These are phyloP conservation scores for Gorgonomyces haynaldii DNA, from an alignment of 192 early-diverging fungal genomes.

Conservation along the genomic window DNA sequence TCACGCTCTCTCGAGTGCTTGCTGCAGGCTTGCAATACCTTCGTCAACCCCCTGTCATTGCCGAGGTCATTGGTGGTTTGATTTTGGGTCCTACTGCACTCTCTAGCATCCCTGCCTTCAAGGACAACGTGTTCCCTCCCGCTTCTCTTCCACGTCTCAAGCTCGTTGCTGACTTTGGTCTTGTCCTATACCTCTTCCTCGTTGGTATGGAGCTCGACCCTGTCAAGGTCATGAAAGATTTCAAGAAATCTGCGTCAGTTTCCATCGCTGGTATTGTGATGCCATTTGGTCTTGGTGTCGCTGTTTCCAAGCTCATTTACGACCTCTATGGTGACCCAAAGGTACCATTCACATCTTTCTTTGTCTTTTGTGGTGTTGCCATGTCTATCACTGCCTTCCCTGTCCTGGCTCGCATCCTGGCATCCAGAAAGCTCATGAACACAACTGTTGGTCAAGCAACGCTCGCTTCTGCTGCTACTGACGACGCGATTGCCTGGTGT, in stretches of 20 bases:
- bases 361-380: constrained; percentile 81
- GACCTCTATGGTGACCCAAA: constrained; percentile 13
- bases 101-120: constrained; percentile 59
- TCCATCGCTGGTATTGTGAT: constrained; percentile 68
- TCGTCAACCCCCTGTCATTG: constrained; percentile 77
- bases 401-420: constrained; percentile 86
- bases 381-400: constrained; percentile 94
- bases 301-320: constrained; percentile 42
- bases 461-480: constrained; percentile 72
- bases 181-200: constrained; percentile 81
- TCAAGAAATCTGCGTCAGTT: constrained; percentile 34
- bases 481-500: constrained; percentile 83
- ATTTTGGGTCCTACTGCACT: constrained; percentile 79
- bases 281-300: constrained; percentile 69
- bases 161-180: constrained; percentile 74
- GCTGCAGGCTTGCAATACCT: constrained; percentile 47
- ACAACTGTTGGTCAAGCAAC: constrained; percentile 74
- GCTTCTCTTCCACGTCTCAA: constrained; percentile 58
- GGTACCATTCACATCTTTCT: constrained; percentile 50
- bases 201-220: constrained; percentile 56
- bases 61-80: constrained; percentile 84
- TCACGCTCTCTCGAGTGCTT: constrained; percentile 58
- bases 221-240: constrained; percentile 10
- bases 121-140: constrained; percentile 57
- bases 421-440: constrained; percentile 70